A percentile compares a stretch with the other conserved stretches of the same genome.
Evolutionary conservation across 176 grass and related monocot species (phyloP).

Genomic region (Bothriochloa decipiens): DNA sequence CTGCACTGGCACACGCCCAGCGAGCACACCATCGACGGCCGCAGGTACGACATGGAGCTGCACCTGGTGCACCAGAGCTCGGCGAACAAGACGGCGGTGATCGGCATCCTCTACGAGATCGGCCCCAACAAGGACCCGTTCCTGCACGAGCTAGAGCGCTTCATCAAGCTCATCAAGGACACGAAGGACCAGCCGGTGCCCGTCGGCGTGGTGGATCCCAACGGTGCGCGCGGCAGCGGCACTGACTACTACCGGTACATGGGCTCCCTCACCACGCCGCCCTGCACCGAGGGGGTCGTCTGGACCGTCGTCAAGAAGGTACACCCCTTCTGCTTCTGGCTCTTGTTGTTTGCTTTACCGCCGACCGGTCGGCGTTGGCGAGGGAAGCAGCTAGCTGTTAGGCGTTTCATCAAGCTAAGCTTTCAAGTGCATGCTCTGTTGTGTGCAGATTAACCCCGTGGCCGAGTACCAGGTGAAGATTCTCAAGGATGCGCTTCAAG

Average conservation of each 20-base stretch:
- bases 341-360: not conserved
- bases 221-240: conserved; percentile 17
- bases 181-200: conserved; percentile 27
- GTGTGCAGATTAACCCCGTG: conserved; percentile 55
- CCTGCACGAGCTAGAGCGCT: conserved; percentile 56
- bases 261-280: conserved; percentile 73
- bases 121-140: conserved; percentile 44
- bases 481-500: conserved; percentile 65
- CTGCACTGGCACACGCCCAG: conserved; percentile 86
- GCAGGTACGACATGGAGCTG: conserved; percentile 69
- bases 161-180: conserved; percentile 36
- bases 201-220: conserved; percentile 43
- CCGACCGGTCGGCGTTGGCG: too few species aligned
- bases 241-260: conserved; percentile 67
- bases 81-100: conserved; percentile 46
- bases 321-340: too few species aligned
- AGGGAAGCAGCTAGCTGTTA: too few species aligned
- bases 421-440: not conserved
- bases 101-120: conserved; percentile 57
- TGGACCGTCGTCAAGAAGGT: conserved; percentile 58
- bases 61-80: conserved; percentile 73
- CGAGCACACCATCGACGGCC: conserved; percentile 70
- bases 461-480: conserved; percentile 53
- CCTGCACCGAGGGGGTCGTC: conserved; percentile 72
- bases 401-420: not conserved